These are phyloP conservation scores for Sporisorium iseilematis-ciliati DNA, from an alignment of 1,284 basidiomycete species.

Conservation along the genomic window DNA sequence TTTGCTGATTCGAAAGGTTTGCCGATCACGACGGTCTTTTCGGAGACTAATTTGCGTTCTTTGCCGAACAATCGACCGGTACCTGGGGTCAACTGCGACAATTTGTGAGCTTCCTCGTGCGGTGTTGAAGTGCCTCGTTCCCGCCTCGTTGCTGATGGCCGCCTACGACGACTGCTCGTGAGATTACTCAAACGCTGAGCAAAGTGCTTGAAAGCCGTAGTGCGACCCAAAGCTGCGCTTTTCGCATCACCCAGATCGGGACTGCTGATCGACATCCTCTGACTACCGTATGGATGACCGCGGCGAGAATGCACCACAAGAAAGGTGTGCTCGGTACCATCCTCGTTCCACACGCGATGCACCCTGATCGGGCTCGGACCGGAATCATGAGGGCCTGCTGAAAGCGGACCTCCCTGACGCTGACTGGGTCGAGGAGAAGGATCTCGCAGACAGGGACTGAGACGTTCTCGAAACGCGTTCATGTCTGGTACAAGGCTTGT, in stretches of 20 bases:
- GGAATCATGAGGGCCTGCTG: not conserved
- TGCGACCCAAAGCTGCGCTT: not conserved
- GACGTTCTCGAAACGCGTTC: slow-evolving; percentile 5
- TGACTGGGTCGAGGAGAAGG: not conserved
- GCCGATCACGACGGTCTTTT: slow-evolving; percentile 39
- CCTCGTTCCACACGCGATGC: slow-evolving; percentile 23
- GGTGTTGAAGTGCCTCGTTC: too few relatives aligned
- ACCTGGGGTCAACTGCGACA: not conserved
- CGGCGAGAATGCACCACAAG: slow-evolving; percentile 15
- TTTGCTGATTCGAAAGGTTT: slow-evolving; percentile 1
- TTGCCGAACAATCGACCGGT: not conserved
- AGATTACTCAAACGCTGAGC: slow-evolving; percentile 12
- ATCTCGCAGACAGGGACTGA: slow-evolving; percentile 24
- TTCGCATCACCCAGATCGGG: slow-evolving; percentile 11
- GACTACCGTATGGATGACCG: slow-evolving; percentile 5
- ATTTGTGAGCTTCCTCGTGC: not conserved
- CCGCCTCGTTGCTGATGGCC: not conserved
- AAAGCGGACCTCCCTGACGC: not conserved
- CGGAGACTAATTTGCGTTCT: slow-evolving; percentile 25
- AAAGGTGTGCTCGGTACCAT: slow-evolving; percentile 26
- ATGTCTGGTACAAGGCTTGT: slow-evolving; percentile 13
- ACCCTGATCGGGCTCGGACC: slow-evolving; percentile 3
- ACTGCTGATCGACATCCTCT: slow-evolving; percentile 13
- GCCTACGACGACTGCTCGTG: not conserved
- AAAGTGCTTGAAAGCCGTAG: not conserved